Percentiles rank a stretch among this genome's conserved stretches.
Conservation (phyloP, 345 rosid species). For the Salix purpurea region DNA sequence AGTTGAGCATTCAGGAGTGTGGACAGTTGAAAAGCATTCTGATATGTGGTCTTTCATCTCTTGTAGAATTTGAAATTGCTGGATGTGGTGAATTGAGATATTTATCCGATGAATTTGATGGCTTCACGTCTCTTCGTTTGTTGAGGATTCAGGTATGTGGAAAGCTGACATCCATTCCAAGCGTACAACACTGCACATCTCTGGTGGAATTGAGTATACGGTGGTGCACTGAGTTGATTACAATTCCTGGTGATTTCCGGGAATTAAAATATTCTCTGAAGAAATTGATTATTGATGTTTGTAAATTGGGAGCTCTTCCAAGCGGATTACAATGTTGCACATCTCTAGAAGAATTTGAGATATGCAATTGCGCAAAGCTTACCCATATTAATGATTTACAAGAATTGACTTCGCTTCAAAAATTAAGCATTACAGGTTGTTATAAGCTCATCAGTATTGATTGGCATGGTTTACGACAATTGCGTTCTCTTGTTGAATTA, state of each 20-base stretch:
- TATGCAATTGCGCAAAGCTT: too few species aligned
- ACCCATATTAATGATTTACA: too few species aligned
- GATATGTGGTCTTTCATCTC: background rate
- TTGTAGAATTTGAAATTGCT: background rate
- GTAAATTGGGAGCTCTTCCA: too few species aligned
- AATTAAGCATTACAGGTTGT: too few species aligned
- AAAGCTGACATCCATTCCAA: background rate
- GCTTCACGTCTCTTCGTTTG: background rate
- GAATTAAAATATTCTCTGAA: too few species aligned
- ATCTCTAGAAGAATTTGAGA: too few species aligned
- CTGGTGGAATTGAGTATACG: background rate
- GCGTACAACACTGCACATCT: background rate
- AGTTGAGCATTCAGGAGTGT: background rate
- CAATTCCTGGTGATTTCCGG: background rate
- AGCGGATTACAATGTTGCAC: too few species aligned
- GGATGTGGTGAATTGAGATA: background rate
- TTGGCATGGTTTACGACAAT: too few species aligned
- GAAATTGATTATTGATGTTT: too few species aligned
- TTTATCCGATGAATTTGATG: background rate
- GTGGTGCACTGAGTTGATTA: background rate
- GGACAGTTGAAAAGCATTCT: slow-evolving; percentile 4
- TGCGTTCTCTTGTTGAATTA: too few species aligned
- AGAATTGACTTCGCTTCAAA: too few species aligned
- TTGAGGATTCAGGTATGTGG: background rate
- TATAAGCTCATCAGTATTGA: too few species aligned